Evolutionary conservation across 306 rosid species (phyloP).

Genomic region (Senna siamea): DNA sequence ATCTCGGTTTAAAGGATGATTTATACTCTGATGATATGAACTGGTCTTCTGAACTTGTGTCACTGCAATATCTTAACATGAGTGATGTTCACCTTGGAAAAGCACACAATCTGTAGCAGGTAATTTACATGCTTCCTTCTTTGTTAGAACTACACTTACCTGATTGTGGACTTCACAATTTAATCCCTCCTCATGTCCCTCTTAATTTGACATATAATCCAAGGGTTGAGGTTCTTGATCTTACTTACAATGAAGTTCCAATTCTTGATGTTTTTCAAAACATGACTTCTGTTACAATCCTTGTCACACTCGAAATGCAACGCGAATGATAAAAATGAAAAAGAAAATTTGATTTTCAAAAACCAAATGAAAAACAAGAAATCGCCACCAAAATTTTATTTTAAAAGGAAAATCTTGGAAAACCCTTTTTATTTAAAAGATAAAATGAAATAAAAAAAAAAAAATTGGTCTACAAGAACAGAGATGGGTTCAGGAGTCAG

Average conservation of each 20-base stretch:
- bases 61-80: constrained; percentile 34
- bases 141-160: not conserved
- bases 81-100: not conserved
- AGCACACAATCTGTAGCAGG: constrained; percentile 16
- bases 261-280: not conserved
- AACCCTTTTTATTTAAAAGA: too few relatives aligned
- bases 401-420: too few relatives aligned
- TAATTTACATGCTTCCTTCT: constrained; percentile 30
- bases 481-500: too few relatives aligned
- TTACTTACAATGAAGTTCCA: not conserved
- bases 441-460: too few relatives aligned
- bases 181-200: not conserved
- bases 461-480: too few relatives aligned
- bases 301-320: too few relatives aligned
- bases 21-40: not conserved
- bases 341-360: too few relatives aligned
- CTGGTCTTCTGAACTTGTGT: constrained; percentile 35
- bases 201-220: not conserved
- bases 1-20: not conserved
- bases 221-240: not conserved
- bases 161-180: not conserved
- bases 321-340: too few relatives aligned
- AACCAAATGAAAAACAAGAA: too few relatives aligned
- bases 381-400: too few relatives aligned
- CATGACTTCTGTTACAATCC: not conserved